phyloP scores from a whole-genome alignment of 306 rosid genomes.

The Prunus kanzakura region DNA sequence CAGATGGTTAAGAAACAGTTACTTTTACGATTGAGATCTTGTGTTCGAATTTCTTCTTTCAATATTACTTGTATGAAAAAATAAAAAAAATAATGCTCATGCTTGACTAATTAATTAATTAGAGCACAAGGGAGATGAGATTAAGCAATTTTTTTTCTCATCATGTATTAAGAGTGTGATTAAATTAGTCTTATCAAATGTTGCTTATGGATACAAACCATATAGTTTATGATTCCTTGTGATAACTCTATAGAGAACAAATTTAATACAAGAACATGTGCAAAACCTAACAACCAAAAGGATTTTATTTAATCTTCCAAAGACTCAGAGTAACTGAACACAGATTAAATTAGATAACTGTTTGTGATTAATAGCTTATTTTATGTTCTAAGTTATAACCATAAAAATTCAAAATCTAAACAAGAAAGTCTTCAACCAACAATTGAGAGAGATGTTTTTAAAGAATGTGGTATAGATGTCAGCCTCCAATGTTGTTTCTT shows the following conservation, averaged over 20 bases:
- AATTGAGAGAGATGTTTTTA: neutral
- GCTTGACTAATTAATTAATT: neutral
- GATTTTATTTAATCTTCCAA: neutral
- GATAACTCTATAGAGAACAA: neutral
- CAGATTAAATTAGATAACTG: neutral
- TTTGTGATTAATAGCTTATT: neutral
- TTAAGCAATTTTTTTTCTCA: neutral
- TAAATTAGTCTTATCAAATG: neutral
- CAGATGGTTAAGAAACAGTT: too few relatives aligned
- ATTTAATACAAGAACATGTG: neutral
- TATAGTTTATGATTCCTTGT: neutral
- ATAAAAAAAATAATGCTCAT: too few relatives aligned
- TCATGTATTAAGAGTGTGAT: neutral
- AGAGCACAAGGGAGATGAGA: neutral
- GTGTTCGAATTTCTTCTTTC: too few relatives aligned
- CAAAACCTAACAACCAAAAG: neutral
- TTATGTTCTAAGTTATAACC: neutral
- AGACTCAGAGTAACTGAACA: neutral
- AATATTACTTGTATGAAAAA: too few relatives aligned
- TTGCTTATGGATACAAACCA: neutral
- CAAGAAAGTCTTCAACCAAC: neutral
- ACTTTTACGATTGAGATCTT: too few relatives aligned
- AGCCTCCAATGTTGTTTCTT: neutral
- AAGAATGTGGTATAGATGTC: neutral
- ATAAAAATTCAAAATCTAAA: neutral